A percentile compares a stretch with the other conserved stretches of the same genome.
Conservation (phyloP, 495 filamentous ascomycete species). For the Penicillium fimorum region DNA sequence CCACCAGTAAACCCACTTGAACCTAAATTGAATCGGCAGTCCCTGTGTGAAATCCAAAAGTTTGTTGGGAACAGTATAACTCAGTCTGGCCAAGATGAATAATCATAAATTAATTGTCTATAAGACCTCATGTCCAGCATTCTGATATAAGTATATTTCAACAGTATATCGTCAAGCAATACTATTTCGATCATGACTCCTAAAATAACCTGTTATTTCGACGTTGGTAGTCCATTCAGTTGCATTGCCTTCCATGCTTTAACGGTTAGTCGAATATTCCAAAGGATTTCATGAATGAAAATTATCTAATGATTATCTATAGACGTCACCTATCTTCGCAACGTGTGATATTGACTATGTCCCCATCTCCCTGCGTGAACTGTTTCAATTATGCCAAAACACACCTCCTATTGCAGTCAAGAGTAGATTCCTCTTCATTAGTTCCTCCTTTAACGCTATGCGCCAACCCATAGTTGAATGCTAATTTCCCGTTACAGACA, state of each 20-base stretch:
- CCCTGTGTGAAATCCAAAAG: neutral
- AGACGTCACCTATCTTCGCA: constrained; percentile 23
- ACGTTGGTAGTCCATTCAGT: constrained; percentile 27
- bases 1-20: neutral
- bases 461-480: neutral
- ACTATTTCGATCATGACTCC: constrained; percentile 9
- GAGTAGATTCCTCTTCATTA: constrained; percentile 11
- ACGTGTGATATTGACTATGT: constrained; percentile 22
- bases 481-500: constrained; percentile 15
- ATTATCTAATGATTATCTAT: neutral
- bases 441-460: neutral
- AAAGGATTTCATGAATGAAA: neutral
- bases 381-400: constrained; percentile 20
- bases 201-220: constrained; percentile 22
- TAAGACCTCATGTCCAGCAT: neutral
- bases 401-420: constrained; percentile 19
- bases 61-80: neutral
- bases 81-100: constrained; percentile 15
- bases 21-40: neutral
- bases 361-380: constrained; percentile 13
- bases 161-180: neutral
- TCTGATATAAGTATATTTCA: neutral
- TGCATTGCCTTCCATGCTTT: constrained; percentile 23
- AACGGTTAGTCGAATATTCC: constrained; percentile 4
- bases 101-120: constrained; percentile 7